phyloP scores from a whole-genome alignment of 345 rosid genomes.

The Dovyalis caffra region DNA sequence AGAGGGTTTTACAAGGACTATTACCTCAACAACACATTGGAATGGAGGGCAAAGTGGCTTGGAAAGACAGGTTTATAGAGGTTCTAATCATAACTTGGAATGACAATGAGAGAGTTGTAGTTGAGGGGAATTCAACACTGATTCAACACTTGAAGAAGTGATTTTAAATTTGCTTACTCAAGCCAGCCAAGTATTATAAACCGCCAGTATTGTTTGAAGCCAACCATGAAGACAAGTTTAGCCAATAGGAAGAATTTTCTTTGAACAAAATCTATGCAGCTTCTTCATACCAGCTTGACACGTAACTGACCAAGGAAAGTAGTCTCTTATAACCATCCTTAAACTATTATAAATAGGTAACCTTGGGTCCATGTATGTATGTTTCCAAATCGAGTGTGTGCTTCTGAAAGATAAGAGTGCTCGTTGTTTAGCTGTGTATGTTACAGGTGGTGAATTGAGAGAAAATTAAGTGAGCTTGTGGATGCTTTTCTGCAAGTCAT shows the following conservation, averaged over 20 bases:
- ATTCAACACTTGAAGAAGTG: background rate
- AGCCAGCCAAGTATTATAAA: background rate
- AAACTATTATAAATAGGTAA: background rate
- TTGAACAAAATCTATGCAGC: background rate
- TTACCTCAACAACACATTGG: background rate
- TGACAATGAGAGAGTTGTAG: background rate
- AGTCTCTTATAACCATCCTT: background rate
- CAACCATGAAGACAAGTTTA: background rate
- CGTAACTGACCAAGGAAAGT: background rate
- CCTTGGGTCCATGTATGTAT: background rate
- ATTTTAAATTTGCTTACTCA: background rate
- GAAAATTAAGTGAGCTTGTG: background rate
- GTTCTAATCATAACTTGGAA: background rate
- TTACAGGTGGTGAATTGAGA: background rate
- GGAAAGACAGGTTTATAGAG: background rate
- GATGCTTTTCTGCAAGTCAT: background rate
- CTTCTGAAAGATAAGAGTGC: background rate
- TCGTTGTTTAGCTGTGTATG: too few relatives aligned
- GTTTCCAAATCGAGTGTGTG: background rate
- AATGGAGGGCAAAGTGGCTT: background rate
- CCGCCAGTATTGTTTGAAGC: background rate
- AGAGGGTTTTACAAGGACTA: background rate
- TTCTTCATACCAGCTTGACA: background rate
- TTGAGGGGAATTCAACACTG: background rate
- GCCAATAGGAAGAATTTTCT: background rate